Conservation (phyloP, 495 filamentous ascomycete genomes). For the Filosporella fistucella region DNA sequence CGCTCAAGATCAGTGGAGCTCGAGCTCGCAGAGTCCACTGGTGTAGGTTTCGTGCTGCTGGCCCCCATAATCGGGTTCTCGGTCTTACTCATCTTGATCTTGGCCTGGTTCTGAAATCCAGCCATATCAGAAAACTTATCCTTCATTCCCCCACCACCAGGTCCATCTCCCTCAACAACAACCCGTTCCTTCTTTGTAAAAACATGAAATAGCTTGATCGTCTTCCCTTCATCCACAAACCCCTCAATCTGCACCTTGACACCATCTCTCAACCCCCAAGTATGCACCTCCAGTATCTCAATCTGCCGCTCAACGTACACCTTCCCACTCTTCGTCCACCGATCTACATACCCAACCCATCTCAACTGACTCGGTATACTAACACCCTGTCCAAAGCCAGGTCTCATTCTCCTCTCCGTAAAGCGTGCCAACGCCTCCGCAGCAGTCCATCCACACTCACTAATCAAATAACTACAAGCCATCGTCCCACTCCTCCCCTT, state of each 20-base stretch:
- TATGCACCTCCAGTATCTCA: constrained; percentile 83
- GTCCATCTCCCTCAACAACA: constrained; percentile 57
- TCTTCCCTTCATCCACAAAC: constrained; percentile 80
- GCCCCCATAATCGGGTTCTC: neutral
- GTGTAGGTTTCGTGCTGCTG: neutral
- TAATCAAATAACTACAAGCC: constrained; percentile 82
- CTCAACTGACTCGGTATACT: constrained; percentile 88
- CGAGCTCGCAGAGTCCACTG: neutral
- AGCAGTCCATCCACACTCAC: constrained; percentile 79
- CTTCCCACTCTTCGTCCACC: constrained; percentile 71
- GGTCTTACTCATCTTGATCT: neutral
- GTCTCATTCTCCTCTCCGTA: constrained; percentile 83
- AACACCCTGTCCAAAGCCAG: constrained; percentile 83
- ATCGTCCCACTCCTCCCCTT: constrained; percentile 93
- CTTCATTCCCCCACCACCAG: constrained; percentile 38
- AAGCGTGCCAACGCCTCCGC: constrained; percentile 77
- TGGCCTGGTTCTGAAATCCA: constrained; percentile 29
- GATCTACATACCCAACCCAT: constrained; percentile 86
- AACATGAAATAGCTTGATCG: constrained; percentile 76
- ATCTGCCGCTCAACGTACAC: constrained; percentile 77
- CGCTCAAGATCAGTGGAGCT: neutral
- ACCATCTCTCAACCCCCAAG: constrained; percentile 84
- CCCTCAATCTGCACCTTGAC: constrained; percentile 86
- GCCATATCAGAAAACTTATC: constrained; percentile 50
- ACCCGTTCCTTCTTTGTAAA: constrained; percentile 71